phyloP scores from a whole-genome alignment of 2,329 filamentous ascomycete genomes.

The Xylaria digitata region DNA sequence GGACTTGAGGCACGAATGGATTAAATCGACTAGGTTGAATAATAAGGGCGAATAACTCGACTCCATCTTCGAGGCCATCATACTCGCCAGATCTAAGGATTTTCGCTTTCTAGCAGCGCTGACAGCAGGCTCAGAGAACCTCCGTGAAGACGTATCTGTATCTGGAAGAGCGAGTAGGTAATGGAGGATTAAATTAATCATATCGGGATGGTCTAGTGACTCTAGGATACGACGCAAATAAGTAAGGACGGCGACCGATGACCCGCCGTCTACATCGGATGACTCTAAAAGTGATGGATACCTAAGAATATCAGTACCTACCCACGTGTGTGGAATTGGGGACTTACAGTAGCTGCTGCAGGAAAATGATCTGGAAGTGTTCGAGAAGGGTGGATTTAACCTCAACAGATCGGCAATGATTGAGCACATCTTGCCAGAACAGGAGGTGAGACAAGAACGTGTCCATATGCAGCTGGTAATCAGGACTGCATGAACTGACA shows the following conservation, averaged over 20 bases:
- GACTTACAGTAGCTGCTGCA: slow-evolving; percentile 88
- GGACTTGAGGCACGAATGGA: slow-evolving; percentile 85
- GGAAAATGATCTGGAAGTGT: slow-evolving; percentile 95
- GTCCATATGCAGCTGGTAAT: slow-evolving; percentile 87
- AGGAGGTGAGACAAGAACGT: slow-evolving; percentile 94
- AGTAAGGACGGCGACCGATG: slow-evolving; percentile 93
- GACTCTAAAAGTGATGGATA: slow-evolving; percentile 97
- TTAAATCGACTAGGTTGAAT: slow-evolving; percentile 93
- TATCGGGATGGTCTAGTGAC: slow-evolving; percentile 89
- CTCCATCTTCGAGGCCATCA: slow-evolving; percentile 80
- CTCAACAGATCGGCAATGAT: slow-evolving; percentile 91
- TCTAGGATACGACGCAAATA: slow-evolving; percentile 93
- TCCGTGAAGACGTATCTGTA: slow-evolving; percentile 52
- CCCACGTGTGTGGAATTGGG: neutral
- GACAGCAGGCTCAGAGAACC: slow-evolving; percentile 61
- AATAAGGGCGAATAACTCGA: slow-evolving; percentile 81
- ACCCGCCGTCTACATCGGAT: slow-evolving; percentile 95
- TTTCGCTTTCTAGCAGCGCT: slow-evolving; percentile 83
- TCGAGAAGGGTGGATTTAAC: slow-evolving; percentile 94
- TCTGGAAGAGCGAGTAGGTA: slow-evolving; percentile 89
- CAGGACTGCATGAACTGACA: slow-evolving; percentile 76
- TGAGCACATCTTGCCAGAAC: slow-evolving; percentile 98
- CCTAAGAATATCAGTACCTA: slow-evolving; percentile 57
- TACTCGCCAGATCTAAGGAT: slow-evolving; percentile 86
- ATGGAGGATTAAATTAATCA: slow-evolving; percentile 92